Conservation (phyloP, 2,329 filamentous ascomycete genomes). For the Tolypocladium endophyticum region DNA sequence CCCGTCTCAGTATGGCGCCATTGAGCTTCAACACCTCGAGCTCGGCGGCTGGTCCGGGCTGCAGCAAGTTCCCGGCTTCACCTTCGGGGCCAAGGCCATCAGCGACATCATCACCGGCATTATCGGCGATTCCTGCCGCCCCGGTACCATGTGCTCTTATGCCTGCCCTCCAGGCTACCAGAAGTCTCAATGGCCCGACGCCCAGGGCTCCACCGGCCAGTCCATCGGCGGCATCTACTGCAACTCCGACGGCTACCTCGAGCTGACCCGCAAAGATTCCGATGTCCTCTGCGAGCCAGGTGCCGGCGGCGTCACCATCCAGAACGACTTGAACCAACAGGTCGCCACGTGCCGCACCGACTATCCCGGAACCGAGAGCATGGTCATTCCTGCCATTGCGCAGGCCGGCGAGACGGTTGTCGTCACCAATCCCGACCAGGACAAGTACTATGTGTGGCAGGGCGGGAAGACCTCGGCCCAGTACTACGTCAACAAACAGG, state of each 20-base stretch:
- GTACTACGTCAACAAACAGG: slow-evolving; percentile 90
- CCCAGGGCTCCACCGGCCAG: slow-evolving; percentile 70
- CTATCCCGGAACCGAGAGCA: slow-evolving; percentile 85
- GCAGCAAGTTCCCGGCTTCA: slow-evolving; percentile 49
- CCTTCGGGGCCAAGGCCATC: slow-evolving; percentile 42
- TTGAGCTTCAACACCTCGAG: slow-evolving; percentile 57
- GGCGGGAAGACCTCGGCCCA: slow-evolving; percentile 72
- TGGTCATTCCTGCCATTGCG: slow-evolving; percentile 68
- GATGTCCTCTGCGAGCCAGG: slow-evolving; percentile 67
- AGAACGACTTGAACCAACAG: slow-evolving; percentile 59
- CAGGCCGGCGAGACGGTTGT: slow-evolving; percentile 45
- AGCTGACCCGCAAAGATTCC: slow-evolving; percentile 59
- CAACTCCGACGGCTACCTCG: slow-evolving; percentile 59
- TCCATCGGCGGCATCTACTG: slow-evolving; percentile 85
- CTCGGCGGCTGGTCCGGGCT: slow-evolving; percentile 72
- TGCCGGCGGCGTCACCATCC: slow-evolving; percentile 56
- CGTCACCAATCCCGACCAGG: slow-evolving; percentile 66
- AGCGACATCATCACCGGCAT: slow-evolving; percentile 54
- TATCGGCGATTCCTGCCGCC: slow-evolving; percentile 47
- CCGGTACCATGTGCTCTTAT: slow-evolving; percentile 76
- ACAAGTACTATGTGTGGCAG: slow-evolving; percentile 69
- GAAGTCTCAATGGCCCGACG: slow-evolving; percentile 78
- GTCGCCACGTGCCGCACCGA: slow-evolving; percentile 87
- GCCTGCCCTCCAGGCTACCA: slow-evolving; percentile 85
- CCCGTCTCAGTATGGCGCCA: slow-evolving; percentile 70